phyloP scores from a whole-genome alignment of 2,329 filamentous ascomycete genomes.

The Aplosporella prunicola region DNA sequence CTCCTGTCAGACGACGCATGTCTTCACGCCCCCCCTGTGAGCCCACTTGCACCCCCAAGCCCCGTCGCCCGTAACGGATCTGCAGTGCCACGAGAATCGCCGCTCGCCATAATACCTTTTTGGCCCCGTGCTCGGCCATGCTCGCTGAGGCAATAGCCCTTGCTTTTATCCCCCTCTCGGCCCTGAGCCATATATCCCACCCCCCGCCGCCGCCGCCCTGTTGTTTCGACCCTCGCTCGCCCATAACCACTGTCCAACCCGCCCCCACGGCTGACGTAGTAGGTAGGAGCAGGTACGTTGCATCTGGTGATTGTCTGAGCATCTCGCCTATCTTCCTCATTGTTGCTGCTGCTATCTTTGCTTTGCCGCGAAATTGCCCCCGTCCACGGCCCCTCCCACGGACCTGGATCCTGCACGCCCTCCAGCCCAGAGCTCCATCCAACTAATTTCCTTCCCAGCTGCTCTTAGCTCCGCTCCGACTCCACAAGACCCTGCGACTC shows the following conservation, averaged over 20 bases:
- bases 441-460: slow-evolving; percentile 9
- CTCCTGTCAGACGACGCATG: too few species aligned
- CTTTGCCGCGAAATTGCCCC: slow-evolving; percentile 15
- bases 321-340: slow-evolving; percentile 4
- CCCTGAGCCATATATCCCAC: background rate
- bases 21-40: slow-evolving; percentile 3
- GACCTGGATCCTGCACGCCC: slow-evolving; percentile 1
- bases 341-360: slow-evolving; percentile 13
- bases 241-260: background rate
- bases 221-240: background rate
- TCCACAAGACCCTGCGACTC: slow-evolving; percentile 16
- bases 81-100: slow-evolving; percentile 19
- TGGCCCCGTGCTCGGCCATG: slow-evolving; percentile 9
- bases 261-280: slow-evolving; percentile 1
- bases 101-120: slow-evolving; percentile 14
- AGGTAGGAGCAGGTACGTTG: slow-evolving; percentile 6
- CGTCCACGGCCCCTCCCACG: slow-evolving; percentile 10
- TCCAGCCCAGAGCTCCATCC: slow-evolving; percentile 4
- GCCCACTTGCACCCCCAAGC: slow-evolving; percentile 3
- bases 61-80: slow-evolving; percentile 8
- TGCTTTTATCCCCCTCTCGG: too few species aligned
- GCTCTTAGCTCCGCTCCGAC: slow-evolving; percentile 13
- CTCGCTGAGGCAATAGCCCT: too few species aligned
- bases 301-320: slow-evolving; percentile 12
- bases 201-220: background rate